Percentiles rank a stretch among this genome's conserved stretches.
Evolutionary conservation across 345 rosid species (phyloP).

Genomic region (Hibiscus mutabilis): DNA sequence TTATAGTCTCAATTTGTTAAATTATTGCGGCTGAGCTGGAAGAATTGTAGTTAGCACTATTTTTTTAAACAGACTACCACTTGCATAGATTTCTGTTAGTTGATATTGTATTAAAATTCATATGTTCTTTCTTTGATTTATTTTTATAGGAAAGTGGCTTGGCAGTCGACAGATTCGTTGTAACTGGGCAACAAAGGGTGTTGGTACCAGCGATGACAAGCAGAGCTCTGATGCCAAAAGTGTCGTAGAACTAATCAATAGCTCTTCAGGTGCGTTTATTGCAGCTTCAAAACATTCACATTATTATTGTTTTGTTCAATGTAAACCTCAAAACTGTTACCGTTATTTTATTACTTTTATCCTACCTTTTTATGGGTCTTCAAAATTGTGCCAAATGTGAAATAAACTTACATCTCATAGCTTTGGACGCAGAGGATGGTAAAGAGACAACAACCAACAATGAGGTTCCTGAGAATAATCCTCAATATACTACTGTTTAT

Average conservation of each 20-base stretch:
- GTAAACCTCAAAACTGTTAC: too few species aligned
- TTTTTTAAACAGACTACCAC: not conserved
- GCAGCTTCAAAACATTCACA: not conserved
- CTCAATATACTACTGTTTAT: constrained; percentile 89
- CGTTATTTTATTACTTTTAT: too few species aligned
- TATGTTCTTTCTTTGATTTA: not conserved
- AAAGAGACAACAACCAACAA: constrained; percentile 50
- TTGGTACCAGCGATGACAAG: constrained; percentile 59
- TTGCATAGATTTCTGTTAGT: not conserved
- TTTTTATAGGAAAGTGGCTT: constrained; percentile 76
- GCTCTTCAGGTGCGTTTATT: constrained; percentile 57
- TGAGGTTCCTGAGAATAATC: constrained; percentile 90
- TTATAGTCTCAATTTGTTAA: not conserved
- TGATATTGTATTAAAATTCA: not conserved
- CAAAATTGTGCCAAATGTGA: not conserved
- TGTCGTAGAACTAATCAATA: constrained; percentile 81
- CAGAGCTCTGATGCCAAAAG: constrained; percentile 72
- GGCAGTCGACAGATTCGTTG: constrained; percentile 95
- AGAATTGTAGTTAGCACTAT: not conserved
- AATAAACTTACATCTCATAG: constrained; percentile 1
- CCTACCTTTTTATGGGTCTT: too few species aligned
- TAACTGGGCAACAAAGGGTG: constrained; percentile 97
- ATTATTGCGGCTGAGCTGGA: not conserved
- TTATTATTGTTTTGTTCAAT: not conserved
- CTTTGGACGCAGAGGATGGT: constrained; percentile 67